phyloP scores from a whole-genome alignment of 768 basidiomycete genomes.

The Amanita rimosa region DNA sequence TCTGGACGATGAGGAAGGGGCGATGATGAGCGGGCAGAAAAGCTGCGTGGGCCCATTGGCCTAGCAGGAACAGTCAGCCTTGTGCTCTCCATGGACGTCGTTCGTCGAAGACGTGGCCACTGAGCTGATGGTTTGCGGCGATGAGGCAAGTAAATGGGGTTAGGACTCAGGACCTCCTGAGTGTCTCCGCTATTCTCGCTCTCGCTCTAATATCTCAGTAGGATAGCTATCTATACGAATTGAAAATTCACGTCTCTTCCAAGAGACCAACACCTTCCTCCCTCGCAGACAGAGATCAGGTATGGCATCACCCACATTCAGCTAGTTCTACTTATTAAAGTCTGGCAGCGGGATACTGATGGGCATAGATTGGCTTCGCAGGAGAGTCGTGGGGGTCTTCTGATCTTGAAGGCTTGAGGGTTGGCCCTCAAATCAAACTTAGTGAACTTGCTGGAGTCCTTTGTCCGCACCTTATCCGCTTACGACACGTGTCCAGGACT shows the following conservation, averaged over 20 bases:
- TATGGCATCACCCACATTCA: too few species aligned
- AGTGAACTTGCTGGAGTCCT: neutral
- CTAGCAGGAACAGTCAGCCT: conserved; percentile 33
- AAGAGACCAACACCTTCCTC: too few species aligned
- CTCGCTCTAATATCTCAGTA: too few species aligned
- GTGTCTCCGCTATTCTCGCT: neutral
- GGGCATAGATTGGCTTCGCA: neutral
- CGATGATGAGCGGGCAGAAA: neutral
- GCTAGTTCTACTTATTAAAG: too few species aligned
- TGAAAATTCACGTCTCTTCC: too few species aligned
- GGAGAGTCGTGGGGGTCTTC: neutral
- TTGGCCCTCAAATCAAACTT: too few species aligned
- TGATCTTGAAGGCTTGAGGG: too few species aligned
- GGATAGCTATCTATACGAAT: too few species aligned
- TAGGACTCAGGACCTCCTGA: neutral
- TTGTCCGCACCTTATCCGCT: conserved; percentile 3
- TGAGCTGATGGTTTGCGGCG: conserved; percentile 18
- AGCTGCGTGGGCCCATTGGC: conserved; percentile 32
- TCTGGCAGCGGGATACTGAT: neutral
- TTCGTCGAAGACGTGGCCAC: conserved; percentile 17
- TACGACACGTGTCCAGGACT: neutral
- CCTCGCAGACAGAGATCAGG: too few species aligned
- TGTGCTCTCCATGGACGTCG: conserved; percentile 14
- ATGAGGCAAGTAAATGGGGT: conserved; percentile 16
- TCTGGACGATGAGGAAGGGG: conserved; percentile 3